phyloP scores from a whole-genome alignment of 495 filamentous ascomycete species.

The Podospora australis region DNA sequence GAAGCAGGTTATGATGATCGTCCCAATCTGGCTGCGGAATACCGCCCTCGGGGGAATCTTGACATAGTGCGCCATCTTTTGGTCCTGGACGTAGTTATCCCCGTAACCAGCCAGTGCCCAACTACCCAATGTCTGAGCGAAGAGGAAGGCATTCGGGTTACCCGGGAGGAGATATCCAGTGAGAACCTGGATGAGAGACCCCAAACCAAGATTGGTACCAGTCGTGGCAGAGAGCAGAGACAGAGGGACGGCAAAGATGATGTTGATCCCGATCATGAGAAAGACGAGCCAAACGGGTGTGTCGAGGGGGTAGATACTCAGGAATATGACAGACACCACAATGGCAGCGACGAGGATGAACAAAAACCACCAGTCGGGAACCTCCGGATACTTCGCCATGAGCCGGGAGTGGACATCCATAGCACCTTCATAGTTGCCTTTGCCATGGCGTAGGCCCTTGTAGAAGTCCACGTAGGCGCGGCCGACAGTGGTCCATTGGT shows the following conservation, averaged over 20 bases:
- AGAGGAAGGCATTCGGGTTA: constrained; percentile 31
- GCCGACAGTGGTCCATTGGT: constrained; percentile 41
- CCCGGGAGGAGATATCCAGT: constrained; percentile 28
- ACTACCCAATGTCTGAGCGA: constrained; percentile 27
- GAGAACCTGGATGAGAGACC: constrained; percentile 28
- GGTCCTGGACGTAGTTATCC: constrained; percentile 35
- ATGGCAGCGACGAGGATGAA: constrained; percentile 40
- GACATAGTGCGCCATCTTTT: constrained; percentile 32
- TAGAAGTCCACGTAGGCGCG: constrained; percentile 28
- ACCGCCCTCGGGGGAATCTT: constrained; percentile 28
- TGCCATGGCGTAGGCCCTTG: constrained; percentile 43
- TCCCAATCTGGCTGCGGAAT: constrained; percentile 26
- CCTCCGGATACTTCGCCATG: constrained; percentile 52
- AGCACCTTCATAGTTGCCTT: constrained; percentile 41
- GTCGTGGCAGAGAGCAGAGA: constrained; percentile 32
- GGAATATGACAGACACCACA: constrained; percentile 43
- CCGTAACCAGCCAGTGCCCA: constrained; percentile 29
- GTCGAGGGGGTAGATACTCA: constrained; percentile 39
- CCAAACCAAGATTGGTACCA: constrained; percentile 28
- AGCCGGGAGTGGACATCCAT: constrained; percentile 56
- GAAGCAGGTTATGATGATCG: constrained; percentile 29
- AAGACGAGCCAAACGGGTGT: constrained; percentile 31
- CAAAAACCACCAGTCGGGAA: constrained; percentile 58
- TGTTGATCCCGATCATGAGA: constrained; percentile 31
- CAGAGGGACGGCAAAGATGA: constrained; percentile 33